Evolutionary conservation across 2,329 filamentous ascomycete species (phyloP), one percentile per base, ranked within the genome.

Genomic region (Torrubiellomyces zombiae): DNA sequence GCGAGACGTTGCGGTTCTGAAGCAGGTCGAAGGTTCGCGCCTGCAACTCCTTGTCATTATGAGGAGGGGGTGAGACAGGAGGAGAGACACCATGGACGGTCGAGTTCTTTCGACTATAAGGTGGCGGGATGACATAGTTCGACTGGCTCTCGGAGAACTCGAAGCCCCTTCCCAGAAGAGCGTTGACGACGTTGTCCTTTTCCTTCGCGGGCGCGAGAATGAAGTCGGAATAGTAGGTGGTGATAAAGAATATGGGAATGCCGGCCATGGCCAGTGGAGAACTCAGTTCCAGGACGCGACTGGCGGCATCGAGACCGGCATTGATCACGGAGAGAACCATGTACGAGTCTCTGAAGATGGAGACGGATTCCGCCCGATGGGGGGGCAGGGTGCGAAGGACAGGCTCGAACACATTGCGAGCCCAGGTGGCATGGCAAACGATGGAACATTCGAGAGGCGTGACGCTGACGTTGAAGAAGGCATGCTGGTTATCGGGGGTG

Each of bases 211-310:
- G 85, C 1, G 94, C 82, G 18, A 95, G 65, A 39, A 98, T 91
- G 51, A 93, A 95, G 55, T 98, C 86, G 17, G 80, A 89, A 53
- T 92, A 95, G 53, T 95, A 98, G 16, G 83, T 94, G 4, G 86
- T 94, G 48, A 94, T 92, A 63, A 95, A 95, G 60, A 95, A 94
- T 44, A 98, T 92, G 26, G 86, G 80, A 26, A 95, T 89, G 38
- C 82, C 81, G 24, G 86, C 86, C 45, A 94, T 64, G 15, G 89
- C 86, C 16, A 95, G 62, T 5, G 86, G 89, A 26, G 75, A 85
- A 6, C 85, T 94, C 32, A 98, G 53, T 44, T 95, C 86, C 39
- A 94, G 68, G 6, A 98, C 86, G 28, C 85, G 70, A 38, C 85
- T 82, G 6, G 83, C 85, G 7, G 86, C 85, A 45, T 94, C 85